Percentiles rank a stretch among this genome's conserved stretches.
phyloP scores from a whole-genome alignment of 768 basidiomycete species.

The Panaeolus cyanescens region DNA sequence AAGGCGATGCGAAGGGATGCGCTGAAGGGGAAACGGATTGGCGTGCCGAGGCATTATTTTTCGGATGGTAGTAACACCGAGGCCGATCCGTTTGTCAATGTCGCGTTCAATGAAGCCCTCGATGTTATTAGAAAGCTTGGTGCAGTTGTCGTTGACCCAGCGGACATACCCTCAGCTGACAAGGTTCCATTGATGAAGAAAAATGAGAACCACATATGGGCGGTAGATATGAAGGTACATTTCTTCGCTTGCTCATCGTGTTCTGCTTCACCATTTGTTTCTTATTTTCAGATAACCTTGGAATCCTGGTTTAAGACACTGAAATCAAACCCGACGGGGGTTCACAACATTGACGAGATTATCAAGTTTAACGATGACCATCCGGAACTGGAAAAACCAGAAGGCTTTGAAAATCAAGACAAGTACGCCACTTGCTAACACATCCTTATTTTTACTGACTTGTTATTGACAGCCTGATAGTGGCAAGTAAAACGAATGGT shows the following conservation, averaged over 20 bases:
- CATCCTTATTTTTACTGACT: not conserved
- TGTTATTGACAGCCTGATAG: constrained; percentile 31
- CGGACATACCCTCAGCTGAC: constrained; percentile 57
- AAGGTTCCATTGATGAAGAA: constrained; percentile 39
- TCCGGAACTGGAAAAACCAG: constrained; percentile 47
- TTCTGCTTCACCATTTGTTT: not conserved
- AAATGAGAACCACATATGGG: not conserved
- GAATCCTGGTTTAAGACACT: constrained; percentile 48
- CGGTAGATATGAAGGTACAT: constrained; percentile 1
- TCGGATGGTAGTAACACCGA: constrained; percentile 31
- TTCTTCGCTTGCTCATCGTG: not conserved
- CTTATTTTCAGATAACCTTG: constrained; percentile 45
- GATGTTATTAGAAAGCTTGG: constrained; percentile 38
- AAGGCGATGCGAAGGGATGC: constrained; percentile 50
- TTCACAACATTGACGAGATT: constrained; percentile 54
- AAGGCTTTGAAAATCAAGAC: constrained; percentile 39
- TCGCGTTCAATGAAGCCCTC: constrained; percentile 43
- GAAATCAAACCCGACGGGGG: constrained; percentile 53
- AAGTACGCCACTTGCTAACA: constrained; percentile 24
- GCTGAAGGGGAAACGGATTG: constrained; percentile 51
- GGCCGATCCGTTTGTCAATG: constrained; percentile 35
- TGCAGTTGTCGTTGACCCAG: constrained; percentile 59
- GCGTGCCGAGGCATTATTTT: constrained; percentile 49
- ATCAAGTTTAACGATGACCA: constrained; percentile 59
- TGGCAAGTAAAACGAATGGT: constrained; percentile 37